Evolutionary conservation across 2,329 filamentous ascomycete genomes (phyloP).

Genomic region (Xylaria sp.): DNA sequence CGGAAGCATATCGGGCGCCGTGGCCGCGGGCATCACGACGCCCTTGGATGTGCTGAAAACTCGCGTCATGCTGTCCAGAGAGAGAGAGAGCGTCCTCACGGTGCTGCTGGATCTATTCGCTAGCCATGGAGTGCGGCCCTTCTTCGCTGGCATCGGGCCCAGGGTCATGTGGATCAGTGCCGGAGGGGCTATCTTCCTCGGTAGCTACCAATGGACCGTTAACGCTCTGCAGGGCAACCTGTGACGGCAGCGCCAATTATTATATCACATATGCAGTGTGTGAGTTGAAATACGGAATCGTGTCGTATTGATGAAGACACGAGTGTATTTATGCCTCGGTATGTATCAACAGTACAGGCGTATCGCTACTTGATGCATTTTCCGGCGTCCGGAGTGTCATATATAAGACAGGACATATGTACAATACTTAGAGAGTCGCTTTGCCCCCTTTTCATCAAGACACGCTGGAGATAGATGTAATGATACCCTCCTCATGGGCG

Average conservation of each 20-base stretch:
- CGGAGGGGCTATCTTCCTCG: conserved; percentile 93
- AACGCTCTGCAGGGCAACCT: conserved; percentile 71
- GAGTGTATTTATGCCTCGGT: conserved; percentile 12
- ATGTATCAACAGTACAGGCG: conserved; percentile 29
- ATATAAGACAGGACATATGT: conserved; percentile 29
- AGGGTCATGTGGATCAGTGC: conserved; percentile 94
- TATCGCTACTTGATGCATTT: conserved; percentile 30
- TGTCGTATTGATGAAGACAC: conserved; percentile 16
- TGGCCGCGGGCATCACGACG: conserved; percentile 90
- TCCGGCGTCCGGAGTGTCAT: conserved; percentile 27
- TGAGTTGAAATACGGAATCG: conserved; percentile 11
- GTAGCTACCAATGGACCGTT: conserved; percentile 89
- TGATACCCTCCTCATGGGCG: conserved; percentile 44
- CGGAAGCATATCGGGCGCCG: conserved; percentile 83
- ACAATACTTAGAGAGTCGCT: conserved; percentile 33
- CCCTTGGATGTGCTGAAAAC: conserved; percentile 98
- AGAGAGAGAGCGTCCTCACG: conserved; percentile 69
- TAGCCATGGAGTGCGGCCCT: conserved; percentile 72
- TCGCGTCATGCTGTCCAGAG: conserved; percentile 87
- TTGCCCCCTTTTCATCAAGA: conserved; percentile 25
- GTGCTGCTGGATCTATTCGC: conserved; percentile 73
- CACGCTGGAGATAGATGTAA: conserved; percentile 43
- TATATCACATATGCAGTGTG: conserved; percentile 14
- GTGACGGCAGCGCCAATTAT: conserved; percentile 22
- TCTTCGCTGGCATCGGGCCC: conserved; percentile 82